Percentiles rank a stretch among this genome's conserved stretches.
These are phyloP conservation scores for Xylaria multiplex DNA, from an alignment of 2,329 filamentous ascomycete genomes.

Conservation along the genomic window DNA sequence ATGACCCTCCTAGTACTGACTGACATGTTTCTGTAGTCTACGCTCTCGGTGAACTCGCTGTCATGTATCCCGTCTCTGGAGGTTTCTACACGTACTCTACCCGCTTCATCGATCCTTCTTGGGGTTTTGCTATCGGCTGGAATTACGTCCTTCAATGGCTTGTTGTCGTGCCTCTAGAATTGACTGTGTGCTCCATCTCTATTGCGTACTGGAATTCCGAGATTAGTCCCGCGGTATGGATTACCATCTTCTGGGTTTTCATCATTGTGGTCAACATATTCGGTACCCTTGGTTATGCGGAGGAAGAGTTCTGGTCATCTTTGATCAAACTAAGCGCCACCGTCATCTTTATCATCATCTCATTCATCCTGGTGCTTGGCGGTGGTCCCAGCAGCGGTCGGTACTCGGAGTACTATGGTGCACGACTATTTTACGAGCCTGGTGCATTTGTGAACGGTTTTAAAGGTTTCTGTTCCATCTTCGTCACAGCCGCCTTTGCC, in stretches of 20 bases:
- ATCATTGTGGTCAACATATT: constrained; percentile 66
- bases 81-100: constrained; percentile 62
- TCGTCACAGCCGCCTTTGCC: constrained; percentile 78
- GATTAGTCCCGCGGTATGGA: constrained; percentile 61
- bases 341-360: constrained; percentile 71
- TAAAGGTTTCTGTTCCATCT: constrained; percentile 76
- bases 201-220: constrained; percentile 60
- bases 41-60: constrained; percentile 64
- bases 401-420: constrained; percentile 60
- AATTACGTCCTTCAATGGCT: constrained; percentile 62
- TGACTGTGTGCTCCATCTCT: constrained; percentile 60
- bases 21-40: constrained; percentile 55
- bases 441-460: constrained; percentile 76
- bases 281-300: constrained; percentile 64
- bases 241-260: constrained; percentile 63
- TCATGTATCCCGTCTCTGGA: constrained; percentile 62
- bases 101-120: constrained; percentile 63
- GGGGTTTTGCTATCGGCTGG: constrained; percentile 56
- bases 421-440: constrained; percentile 60
- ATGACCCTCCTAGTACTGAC: constrained; percentile 23
- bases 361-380: constrained; percentile 67
- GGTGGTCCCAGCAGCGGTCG: constrained; percentile 64
- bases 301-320: constrained; percentile 69
- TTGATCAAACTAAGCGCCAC: constrained; percentile 67
- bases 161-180: constrained; percentile 59